phyloP scores from a whole-genome alignment of 2,329 filamentous ascomycete genomes.

The Calonectria fujianensis region DNA sequence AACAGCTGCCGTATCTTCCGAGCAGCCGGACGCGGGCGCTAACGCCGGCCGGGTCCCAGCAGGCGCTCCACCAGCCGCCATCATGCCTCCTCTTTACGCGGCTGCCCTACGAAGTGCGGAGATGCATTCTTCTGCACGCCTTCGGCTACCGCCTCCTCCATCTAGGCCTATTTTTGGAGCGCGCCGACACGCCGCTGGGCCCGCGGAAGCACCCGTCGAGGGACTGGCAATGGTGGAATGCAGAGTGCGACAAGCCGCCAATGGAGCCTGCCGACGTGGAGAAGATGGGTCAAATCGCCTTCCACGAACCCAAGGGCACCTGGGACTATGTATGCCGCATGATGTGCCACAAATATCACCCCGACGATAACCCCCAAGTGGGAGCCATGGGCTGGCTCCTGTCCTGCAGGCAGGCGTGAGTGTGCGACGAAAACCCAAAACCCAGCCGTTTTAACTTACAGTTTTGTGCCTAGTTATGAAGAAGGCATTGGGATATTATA shows the following conservation, averaged over 20 bases:
- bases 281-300: background rate
- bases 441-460: background rate
- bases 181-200: background rate
- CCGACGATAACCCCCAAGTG: background rate
- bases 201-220: background rate
- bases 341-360: background rate
- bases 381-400: background rate
- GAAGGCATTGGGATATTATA: background rate
- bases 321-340: background rate
- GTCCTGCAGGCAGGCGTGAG: conserved; percentile 4
- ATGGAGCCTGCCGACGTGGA: background rate
- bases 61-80: background rate
- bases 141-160: background rate
- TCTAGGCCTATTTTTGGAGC: background rate
- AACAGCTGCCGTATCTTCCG: background rate
- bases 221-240: background rate
- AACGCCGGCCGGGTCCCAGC: background rate
- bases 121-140: background rate
- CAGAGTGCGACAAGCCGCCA: background rate
- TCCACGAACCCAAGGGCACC: background rate
- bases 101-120: background rate
- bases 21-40: background rate
- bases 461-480: background rate
- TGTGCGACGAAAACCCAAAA: background rate
- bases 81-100: conserved; percentile 1